These are phyloP conservation scores for Monosporascus sp. DNA, from an alignment of 2,329 filamentous ascomycete species.

Conservation along the genomic window DNA sequence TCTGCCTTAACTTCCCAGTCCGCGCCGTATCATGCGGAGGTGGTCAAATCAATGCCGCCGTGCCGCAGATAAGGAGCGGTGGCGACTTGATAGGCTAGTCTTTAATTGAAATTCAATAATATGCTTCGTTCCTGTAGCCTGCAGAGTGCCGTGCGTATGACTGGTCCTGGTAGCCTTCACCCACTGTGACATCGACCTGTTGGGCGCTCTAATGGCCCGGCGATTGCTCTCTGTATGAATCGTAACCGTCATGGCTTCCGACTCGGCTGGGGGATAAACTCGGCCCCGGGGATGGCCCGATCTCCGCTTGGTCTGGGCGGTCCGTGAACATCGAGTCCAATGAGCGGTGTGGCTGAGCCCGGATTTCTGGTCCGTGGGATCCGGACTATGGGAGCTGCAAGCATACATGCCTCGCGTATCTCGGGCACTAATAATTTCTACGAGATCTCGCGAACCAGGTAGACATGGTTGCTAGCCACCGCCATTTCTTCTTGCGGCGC, in stretches of 20 bases:
- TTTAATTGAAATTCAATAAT: no score
- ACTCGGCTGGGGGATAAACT: not conserved
- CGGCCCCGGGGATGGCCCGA: not conserved
- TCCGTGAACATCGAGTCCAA: not conserved
- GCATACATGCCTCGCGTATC: not conserved
- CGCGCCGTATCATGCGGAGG: no score
- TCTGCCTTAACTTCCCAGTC: no score
- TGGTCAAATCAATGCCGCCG: no score
- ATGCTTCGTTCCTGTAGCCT: no score
- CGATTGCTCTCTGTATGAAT: not conserved
- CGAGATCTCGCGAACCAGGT: no score
- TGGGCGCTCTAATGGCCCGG: not conserved
- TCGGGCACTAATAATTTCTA: not conserved
- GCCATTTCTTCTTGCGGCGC: not conserved
- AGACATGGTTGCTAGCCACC: not conserved
- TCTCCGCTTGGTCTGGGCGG: not conserved
- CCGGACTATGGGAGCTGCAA: not conserved
- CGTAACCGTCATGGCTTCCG: not conserved
- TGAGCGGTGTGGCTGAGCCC: not conserved
- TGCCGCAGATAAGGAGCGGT: no score
- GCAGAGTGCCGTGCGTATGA: no score
- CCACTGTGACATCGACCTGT: no score
- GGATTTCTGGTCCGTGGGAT: not conserved
- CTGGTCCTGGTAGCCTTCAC: no score
- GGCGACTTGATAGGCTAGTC: no score